phyloP scores from a whole-genome alignment of 257 asterid species.

The Plectranthus barbatus region DNA sequence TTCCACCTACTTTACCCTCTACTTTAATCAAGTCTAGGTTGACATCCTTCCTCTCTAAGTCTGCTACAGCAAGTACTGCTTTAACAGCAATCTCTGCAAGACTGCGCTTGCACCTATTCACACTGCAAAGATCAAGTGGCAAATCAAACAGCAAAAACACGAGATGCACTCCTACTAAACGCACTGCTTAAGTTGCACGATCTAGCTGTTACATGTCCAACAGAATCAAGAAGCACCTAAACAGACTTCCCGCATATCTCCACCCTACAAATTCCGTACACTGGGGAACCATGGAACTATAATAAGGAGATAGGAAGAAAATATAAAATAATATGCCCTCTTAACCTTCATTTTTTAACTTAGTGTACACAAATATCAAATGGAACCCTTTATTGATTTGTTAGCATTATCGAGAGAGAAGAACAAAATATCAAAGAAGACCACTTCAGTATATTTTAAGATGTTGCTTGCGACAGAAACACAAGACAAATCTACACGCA shows the following conservation, averaged over 20 bases:
- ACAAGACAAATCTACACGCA: too few relatives aligned
- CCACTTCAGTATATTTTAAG: too few relatives aligned
- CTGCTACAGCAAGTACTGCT: conserved; percentile 95
- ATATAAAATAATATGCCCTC: too few relatives aligned
- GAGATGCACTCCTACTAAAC: background rate
- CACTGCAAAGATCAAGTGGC: conserved; percentile 41
- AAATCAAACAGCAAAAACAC: background rate
- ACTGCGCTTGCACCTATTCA: conserved; percentile 87
- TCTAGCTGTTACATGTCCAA: background rate
- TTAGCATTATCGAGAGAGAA: background rate
- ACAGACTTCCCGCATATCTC: background rate
- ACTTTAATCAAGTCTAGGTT: conserved; percentile 88
- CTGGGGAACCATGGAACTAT: background rate
- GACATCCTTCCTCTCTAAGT: conserved; percentile 90
- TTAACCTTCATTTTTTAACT: background rate
- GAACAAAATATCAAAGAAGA: too few relatives aligned
- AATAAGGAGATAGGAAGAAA: background rate
- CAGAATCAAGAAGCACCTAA: background rate
- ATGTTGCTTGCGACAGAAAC: too few relatives aligned
- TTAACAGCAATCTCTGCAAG: conserved; percentile 95
- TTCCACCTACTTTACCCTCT: conserved; percentile 95
- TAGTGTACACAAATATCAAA: background rate
- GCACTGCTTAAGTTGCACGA: background rate
- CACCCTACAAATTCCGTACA: background rate
- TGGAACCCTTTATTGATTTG: background rate